A percentile compares a stretch with the other conserved stretches of the same genome.
These are phyloP conservation scores for Asterella californica DNA, from an alignment of 225 moss, liverwort and hornwort genomes.

Conservation along the genomic window DNA sequence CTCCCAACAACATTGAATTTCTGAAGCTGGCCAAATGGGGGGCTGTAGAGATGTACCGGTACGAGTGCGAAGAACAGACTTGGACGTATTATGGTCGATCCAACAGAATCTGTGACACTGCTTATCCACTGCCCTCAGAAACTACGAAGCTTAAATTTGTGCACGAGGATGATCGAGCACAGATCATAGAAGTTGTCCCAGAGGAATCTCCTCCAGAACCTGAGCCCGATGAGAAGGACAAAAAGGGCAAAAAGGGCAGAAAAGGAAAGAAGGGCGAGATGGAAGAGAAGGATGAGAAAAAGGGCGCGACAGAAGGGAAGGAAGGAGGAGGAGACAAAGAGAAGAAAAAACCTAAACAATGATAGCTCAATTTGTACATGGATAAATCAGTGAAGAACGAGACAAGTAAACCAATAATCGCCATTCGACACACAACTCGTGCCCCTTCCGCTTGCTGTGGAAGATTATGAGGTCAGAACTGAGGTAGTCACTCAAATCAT, in stretches of 20 bases:
- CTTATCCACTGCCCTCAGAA: slow-evolving; percentile 12
- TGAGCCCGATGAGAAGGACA: neutral
- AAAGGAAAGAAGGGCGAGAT: neutral
- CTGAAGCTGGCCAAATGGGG: slow-evolving; percentile 28
- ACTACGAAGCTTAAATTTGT: slow-evolving; percentile 36
- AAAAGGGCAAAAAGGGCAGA: neutral
- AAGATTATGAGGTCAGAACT: too few relatives aligned
- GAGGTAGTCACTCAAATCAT: too few relatives aligned
- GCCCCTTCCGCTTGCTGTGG: too few relatives aligned
- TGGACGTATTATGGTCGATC: slow-evolving; percentile 43
- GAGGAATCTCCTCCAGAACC: slow-evolving; percentile 4
- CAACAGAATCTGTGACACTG: slow-evolving; percentile 35
- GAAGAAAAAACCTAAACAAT: neutral
- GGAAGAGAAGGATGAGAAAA: neutral
- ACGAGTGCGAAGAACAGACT: slow-evolving; percentile 24
- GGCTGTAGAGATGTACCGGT: slow-evolving; percentile 34
- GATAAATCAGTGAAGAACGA: neutral
- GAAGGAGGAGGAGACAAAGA: slow-evolving; percentile 6
- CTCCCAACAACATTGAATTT: slow-evolving; percentile 16
- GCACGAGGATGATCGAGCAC: slow-evolving; percentile 28
- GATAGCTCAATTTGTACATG: neutral
- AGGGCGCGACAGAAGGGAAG: neutral
- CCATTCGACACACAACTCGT: too few relatives aligned
- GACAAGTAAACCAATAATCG: too few relatives aligned
- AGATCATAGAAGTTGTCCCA: slow-evolving; percentile 1